Base-by-base conservation (phyloP, 768 basidiomycete species). In the Udeniomyces megalosporus region DNA sequence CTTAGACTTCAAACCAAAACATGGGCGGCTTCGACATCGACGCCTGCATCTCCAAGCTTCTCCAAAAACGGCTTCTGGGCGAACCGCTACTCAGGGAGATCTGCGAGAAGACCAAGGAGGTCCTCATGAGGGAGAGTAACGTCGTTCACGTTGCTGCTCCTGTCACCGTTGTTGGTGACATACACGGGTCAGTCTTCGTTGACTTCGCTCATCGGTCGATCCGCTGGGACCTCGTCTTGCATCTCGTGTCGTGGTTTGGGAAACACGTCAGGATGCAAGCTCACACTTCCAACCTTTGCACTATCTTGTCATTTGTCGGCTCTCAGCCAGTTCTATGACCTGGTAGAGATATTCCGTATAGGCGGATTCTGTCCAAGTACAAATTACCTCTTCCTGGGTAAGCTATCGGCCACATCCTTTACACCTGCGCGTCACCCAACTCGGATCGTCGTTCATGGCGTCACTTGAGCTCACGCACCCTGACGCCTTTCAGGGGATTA, bases 81-180 rank as follows among this genome's bases (percentile, higher is more conserved):
- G 93, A 97, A 76, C 86, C 89, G 1, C 79, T 97, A 29, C 74
- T 99, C 48, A 84, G 91, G 55, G 93, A 99, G 78, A 96, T 99
- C 80, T 97, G 95, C 79, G 93, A 95, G 71, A 97, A 97, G 77
- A 95, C 93, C 17, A 99, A 97, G 73, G 95, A 99, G 72, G 89
- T 99, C 0, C 83, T 99, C 61, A 97, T 97, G 95, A 79, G 90
- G 66, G 95, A 99, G 77, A 90, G 87, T 63, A 99, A 99, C 70
- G 95, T 99, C 62, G 91, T 97, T 7, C 95, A 97, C 70, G 86
- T 99, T 68, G 85, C 83, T 66, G 86, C 93, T 4, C 95, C 95
- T 22, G 90, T 97, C 38, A 99, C 95, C 1, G 95, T 99, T 31
- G 95, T 97, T 44, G 95, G 95, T 56, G 95, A 99, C 73, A 97